phyloP scores from a whole-genome alignment of 257 asterid genomes.

The Verbascum thapsus region DNA sequence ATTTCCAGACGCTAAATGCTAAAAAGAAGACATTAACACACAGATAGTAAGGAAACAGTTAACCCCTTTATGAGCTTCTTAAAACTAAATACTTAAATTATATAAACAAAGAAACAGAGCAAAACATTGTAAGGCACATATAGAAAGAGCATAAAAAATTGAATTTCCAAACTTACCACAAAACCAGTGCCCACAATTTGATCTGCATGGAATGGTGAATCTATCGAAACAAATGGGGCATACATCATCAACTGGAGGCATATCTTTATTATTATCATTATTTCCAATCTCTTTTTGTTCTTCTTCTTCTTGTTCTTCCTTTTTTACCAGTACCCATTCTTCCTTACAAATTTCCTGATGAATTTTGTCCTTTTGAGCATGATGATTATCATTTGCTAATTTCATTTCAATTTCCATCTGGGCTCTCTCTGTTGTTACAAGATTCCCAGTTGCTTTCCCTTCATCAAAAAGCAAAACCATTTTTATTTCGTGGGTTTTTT shows the following conservation, averaged over 20 bases:
- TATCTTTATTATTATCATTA: constrained; percentile 16
- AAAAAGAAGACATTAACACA: background rate
- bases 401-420: constrained; percentile 20
- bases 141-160: background rate
- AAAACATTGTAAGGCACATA: background rate
- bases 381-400: constrained; percentile 3
- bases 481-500: background rate
- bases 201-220: constrained; percentile 53
- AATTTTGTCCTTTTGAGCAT: background rate
- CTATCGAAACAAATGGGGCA: constrained; percentile 69
- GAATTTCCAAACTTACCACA: constrained; percentile 42
- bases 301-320: background rate
- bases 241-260: constrained; percentile 55
- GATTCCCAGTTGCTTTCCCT: background rate
- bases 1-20: background rate
- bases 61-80: background rate
- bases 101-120: background rate
- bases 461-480: constrained; percentile 24
- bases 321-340: background rate
- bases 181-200: constrained; percentile 71
- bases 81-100: background rate
- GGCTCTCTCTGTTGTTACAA: constrained; percentile 1
- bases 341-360: background rate
- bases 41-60: background rate
- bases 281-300: constrained; percentile 19